Conservation (phyloP, 1,284 basidiomycete species). For the Austroboletus olivaceoglutinosus region DNA sequence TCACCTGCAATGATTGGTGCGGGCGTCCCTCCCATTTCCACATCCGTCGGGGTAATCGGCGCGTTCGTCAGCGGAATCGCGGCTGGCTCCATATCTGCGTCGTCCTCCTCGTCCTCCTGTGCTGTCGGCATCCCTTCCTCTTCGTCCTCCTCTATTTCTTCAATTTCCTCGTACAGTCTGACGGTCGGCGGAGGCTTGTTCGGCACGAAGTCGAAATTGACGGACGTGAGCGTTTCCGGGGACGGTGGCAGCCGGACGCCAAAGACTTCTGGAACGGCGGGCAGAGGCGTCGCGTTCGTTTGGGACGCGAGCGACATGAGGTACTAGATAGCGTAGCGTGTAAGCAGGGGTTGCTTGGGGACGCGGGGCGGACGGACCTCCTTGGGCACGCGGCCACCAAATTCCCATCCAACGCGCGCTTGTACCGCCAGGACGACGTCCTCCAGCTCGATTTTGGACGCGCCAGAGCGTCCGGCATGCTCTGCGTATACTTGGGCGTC, state of each 20-base stretch:
- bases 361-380: conserved; percentile 63
- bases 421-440: conserved; percentile 92
- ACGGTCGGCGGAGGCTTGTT: conserved; percentile 77
- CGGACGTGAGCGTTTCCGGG: conserved; percentile 81
- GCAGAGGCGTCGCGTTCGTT: conserved; percentile 87
- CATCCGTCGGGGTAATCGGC: conserved; percentile 55
- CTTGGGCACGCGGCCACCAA: conserved; percentile 90
- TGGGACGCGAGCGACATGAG: conserved; percentile 85
- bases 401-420: conserved; percentile 91
- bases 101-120: conserved; percentile 50
- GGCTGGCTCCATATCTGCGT: conserved; percentile 62
- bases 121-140: conserved; percentile 10
- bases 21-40: conserved; percentile 53
- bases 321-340: conserved; percentile 55
- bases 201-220: conserved; percentile 93
- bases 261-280: conserved; percentile 92
- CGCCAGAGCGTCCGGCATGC: conserved; percentile 75
- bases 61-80: conserved; percentile 36
- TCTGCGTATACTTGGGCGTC: conserved; percentile 93
- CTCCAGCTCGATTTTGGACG: conserved; percentile 76
- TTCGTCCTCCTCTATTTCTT: conserved; percentile 65
- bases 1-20: conserved; percentile 41
- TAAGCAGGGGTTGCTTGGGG: not conserved
- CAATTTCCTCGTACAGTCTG: conserved; percentile 74
- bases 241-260: conserved; percentile 86